Base-by-base conservation (phyloP, 2,329 filamentous ascomycete species). In the Penicillium sp. region DNA sequence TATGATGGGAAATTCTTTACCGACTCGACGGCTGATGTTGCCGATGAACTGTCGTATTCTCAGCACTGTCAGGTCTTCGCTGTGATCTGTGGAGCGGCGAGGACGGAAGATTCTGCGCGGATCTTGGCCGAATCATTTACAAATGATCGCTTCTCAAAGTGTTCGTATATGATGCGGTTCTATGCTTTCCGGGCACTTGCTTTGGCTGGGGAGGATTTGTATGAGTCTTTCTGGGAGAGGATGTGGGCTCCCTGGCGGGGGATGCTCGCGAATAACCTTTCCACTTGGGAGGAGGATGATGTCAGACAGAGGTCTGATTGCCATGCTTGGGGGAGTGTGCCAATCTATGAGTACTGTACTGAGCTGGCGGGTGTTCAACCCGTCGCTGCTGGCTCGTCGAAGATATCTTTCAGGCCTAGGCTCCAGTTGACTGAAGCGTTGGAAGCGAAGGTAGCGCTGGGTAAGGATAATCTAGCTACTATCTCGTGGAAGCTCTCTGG, bases 281-380 rank as follows among this genome's bases (percentile, higher is more conserved):
- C 74, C 0, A 78, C 75, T 3, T 78, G 75, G 75, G 72, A 73
- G 42, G 76, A 78, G 51, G 75, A 78, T 48, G 70, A 74, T 53
- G 75, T 78, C 5, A 62, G 71, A 3, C 74, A 76, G 56, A 69
- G 76, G 5, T 77, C 74, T 1, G 76, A 78, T 59, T 78, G 76
- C 48, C 76, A 78, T 64, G 75, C 76, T 2, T 78, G 74, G 76
- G 73, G 75, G 1, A 74, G 73, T 53, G 73, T 76, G 16, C 75
- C 75, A 0, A 64, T 78, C 4, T 77, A 77, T 49, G 76, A 78
- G 54, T 77, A 69, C 38, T 73, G 68, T 32, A 70, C 71, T 9
- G 76, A 78, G 59, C 10, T 78, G 5, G 66, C 66, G 7, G 66
- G 66, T 3, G 35, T 69, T 35, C 53, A 46, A 6, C 62, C 65